Base-by-base conservation (phyloP, 805 yeast species). In the Nakazawaea laoshanensis region DNA sequence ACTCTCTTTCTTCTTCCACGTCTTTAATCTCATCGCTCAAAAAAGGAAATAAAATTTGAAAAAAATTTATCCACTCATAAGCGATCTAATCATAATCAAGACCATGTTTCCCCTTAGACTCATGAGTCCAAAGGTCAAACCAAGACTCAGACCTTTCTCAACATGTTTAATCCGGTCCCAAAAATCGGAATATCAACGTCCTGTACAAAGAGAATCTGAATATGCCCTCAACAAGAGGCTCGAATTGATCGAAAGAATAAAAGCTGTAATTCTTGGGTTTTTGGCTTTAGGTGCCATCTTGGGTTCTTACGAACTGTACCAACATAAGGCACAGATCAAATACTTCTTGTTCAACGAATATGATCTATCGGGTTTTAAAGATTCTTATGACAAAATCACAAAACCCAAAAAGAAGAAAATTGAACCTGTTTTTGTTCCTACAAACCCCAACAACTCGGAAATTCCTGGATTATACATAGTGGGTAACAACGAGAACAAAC, bases 401-500 rank as follows among this genome's bases (percentile, higher is more conserved):
- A 32, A 35, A 18, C 45, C 42, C 37, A 44, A 46, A 29, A 35
- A 37, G 26, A 35, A 37, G 23, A 48, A 42, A 32, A 37, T 43
- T 24, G 42, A 40, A 20, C n/a, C n/a, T 14, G 43, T 47, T 10
- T 46, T 40, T 21, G 45, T 34, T 2, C 41, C 59, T 1, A 48
- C 65, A 2, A 57, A 60, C 33, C 49, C 55, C 11, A 58, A 61
- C 25, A 55, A 53, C 25, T 55, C 67, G 4, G 40, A 52, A 1
- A 61, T 60, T 3, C 78, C 79, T 0, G 83, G 86, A 7, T 55
- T 80, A 7, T 78, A 76, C 43, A 46, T 70, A 11, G 77, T 84
- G 69, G 89, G 88, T 31, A 66, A 63, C 40, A 74, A 76, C 46
- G 35, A 52, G 44, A 56, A 27, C 50, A 52, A 9, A 48, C 69